Base-by-base conservation (phyloP, 2,329 filamentous ascomycete species). In the Raffaelea ambrosiae region DNA sequence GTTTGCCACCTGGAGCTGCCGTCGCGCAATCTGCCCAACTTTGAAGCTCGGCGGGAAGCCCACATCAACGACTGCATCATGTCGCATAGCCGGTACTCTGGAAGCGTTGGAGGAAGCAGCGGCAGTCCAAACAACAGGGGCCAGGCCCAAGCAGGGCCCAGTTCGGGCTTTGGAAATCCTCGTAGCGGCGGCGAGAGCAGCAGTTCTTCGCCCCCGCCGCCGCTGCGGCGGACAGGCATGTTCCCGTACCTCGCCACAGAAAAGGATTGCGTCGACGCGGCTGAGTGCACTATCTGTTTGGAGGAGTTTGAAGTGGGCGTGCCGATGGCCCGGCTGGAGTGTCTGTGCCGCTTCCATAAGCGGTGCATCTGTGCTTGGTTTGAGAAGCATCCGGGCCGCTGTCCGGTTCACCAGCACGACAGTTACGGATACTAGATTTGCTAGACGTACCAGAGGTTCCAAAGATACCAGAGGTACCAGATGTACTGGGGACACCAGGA, bases 1-100 rank as follows among this genome's bases (percentile, higher is more conserved):
- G 76, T 90, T 40, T 91, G 86, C 57, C 84, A 86, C 58, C 66
- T 71, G 35, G 84, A 88, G 63, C 71, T 89, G 3, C 84, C 86
- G 1, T 74, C 78, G 2, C 68, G 70, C 18, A 62, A 61, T 4
- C 66, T 82, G 2, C 61, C 71, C 2, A 71, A 81, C 51, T 77
- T 67, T 48, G 77, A 83, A 56, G 54, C 62, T 3, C 65, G 76
- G 13, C 72, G 80, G 29, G 77, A 81, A 56, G 62, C 68, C 26
- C 81, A 84, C 55, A 80, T 84, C 49, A 71, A 67, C 26, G 60
- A 63, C 8, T 84, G 81, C 57, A 79, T 84, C 51, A 65, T 64
- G 31, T 63, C 68, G 9, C 74, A 80, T 55, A 80, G 74, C 60
- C 65, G 69, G 2, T 78, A 74, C 50, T 64, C 39, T 40, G 43